Conservation (phyloP, 2,329 filamentous ascomycete species). For the Aureobasidium sp. region DNA sequence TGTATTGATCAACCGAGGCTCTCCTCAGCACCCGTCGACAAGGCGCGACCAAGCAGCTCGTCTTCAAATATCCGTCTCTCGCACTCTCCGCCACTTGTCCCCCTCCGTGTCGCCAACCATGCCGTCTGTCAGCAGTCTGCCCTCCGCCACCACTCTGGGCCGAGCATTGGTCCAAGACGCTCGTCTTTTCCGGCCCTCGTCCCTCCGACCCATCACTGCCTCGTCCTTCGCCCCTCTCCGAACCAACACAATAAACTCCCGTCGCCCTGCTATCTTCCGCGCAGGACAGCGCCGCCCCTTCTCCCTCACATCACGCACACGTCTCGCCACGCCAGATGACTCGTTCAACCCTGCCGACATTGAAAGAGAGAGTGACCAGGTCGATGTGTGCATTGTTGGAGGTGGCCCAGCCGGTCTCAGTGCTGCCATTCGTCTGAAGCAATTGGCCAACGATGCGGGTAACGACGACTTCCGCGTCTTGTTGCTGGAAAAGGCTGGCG, state of each 20-base stretch:
- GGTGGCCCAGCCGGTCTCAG: constrained; percentile 91
- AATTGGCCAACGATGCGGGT: constrained; percentile 86
- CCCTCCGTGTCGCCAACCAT: background rate
- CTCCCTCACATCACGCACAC: constrained; percentile 24
- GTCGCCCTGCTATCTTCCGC: constrained; percentile 28
- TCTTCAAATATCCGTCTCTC: background rate
- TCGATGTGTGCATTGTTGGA: constrained; percentile 95
- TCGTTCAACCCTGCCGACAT: constrained; percentile 45
- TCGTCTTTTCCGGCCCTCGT: background rate
- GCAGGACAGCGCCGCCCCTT: constrained; percentile 31
- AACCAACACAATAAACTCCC: constrained; percentile 15
- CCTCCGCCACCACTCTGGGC: constrained; percentile 3
- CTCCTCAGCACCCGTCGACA: background rate
- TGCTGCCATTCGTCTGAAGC: constrained; percentile 90
- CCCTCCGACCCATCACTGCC: constrained; percentile 16
- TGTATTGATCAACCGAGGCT: constrained; percentile 1
- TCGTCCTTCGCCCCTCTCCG: constrained; percentile 5
- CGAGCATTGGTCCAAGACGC: constrained; percentile 11
- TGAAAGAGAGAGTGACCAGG: constrained; percentile 85
- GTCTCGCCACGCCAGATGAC: constrained; percentile 33
- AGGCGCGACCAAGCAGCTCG: background rate
- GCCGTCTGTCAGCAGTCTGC: background rate
- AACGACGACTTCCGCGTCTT: constrained; percentile 95
- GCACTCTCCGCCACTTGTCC: background rate
- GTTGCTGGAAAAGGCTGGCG: constrained; percentile 88